These are phyloP conservation scores for Hymenoscyphus repandus DNA, from an alignment of 2,329 filamentous ascomycete species.

Conservation along the genomic window DNA sequence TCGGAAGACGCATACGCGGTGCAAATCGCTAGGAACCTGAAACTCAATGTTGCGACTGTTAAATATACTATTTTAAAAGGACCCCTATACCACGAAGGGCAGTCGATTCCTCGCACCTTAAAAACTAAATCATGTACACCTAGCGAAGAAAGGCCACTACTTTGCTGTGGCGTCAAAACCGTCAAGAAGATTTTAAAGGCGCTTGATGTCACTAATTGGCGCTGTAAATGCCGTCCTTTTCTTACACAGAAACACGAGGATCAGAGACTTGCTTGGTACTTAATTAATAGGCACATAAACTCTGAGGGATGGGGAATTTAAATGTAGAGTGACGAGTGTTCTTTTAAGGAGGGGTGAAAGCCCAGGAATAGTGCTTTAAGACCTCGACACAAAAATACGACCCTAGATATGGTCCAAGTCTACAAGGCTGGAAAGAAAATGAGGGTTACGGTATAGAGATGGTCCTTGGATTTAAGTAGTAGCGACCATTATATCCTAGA, in stretches of 20 bases:
- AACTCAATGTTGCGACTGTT: too few relatives aligned
- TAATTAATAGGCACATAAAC: neutral
- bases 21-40: too few relatives aligned
- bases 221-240: neutral
- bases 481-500: too few relatives aligned
- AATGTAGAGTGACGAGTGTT: constrained; percentile 17
- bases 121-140: too few relatives aligned
- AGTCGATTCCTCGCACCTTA: too few relatives aligned
- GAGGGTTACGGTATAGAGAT: too few relatives aligned
- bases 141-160: too few relatives aligned
- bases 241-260: neutral
- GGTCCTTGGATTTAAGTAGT: too few relatives aligned
- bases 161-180: neutral
- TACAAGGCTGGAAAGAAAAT: too few relatives aligned
- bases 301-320: constrained; percentile 7
- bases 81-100: too few relatives aligned
- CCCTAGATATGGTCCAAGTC: neutral
- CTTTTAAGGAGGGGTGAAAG: constrained; percentile 9
- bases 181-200: neutral
- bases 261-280: constrained; percentile 4
- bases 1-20: too few relatives aligned
- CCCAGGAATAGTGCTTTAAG: constrained; percentile 4
- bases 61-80: too few relatives aligned
- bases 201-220: neutral
- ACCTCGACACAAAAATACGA: constrained; percentile 5